A percentile compares a stretch with the other conserved stretches of the same genome.
phyloP scores from a whole-genome alignment of 1,139 yeast genomes.

The Pneumocystis sp. region DNA sequence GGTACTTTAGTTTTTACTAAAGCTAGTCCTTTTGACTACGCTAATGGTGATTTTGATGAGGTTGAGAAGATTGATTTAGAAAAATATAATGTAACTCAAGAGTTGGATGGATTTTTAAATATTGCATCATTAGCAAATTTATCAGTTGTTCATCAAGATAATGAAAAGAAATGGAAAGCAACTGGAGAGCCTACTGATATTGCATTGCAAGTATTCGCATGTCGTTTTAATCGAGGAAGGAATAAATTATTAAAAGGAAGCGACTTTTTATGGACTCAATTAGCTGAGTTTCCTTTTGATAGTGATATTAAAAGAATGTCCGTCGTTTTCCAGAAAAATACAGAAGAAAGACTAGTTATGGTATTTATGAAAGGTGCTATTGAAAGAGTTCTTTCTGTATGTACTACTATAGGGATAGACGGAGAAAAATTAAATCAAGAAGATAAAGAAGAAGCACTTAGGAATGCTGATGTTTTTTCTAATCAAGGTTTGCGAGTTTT shows the following conservation, averaged over 20 bases:
- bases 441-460: constrained; percentile 33
- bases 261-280: constrained; percentile 28
- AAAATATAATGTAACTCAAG: not conserved
- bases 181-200: constrained; percentile 79
- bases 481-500: constrained; percentile 59
- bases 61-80: not conserved
- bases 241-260: constrained; percentile 9
- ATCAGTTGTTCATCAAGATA: constrained; percentile 38
- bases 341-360: constrained; percentile 23
- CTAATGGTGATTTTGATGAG: constrained; percentile 17
- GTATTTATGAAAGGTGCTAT: constrained; percentile 68
- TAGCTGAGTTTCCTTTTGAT: constrained; percentile 64
- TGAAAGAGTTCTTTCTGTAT: constrained; percentile 49
- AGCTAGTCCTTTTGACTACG: constrained; percentile 29
- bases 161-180: constrained; percentile 45
- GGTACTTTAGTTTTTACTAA: constrained; percentile 28
- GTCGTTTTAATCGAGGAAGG: constrained; percentile 40
- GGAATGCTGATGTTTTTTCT: constrained; percentile 48
- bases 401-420: constrained; percentile 23
- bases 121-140: constrained; percentile 62
- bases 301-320: constrained; percentile 38
- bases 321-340: constrained; percentile 26
- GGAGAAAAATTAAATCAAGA: constrained; percentile 28
- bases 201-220: constrained; percentile 60
- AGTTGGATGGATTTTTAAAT: constrained; percentile 35